Evolutionary conservation across 805 yeast species (phyloP).

Genomic region (Candida wancherniae): DNA sequence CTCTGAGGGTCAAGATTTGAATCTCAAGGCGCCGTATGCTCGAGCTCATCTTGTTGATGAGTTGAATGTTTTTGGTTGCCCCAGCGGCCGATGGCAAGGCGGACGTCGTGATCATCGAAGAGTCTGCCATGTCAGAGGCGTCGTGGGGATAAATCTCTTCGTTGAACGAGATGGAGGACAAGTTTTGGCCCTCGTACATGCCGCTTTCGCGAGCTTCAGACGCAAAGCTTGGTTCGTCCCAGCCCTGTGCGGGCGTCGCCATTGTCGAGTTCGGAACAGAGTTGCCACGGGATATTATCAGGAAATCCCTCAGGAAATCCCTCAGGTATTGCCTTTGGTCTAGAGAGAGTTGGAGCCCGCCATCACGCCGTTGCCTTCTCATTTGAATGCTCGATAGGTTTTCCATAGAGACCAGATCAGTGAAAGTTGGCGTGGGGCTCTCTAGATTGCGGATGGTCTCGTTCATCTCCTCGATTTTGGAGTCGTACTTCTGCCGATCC

Average conservation of each 20-base stretch:
- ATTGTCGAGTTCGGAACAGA: conserved; percentile 6
- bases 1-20: conserved; percentile 62
- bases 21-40: conserved; percentile 76
- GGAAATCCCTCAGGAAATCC: background rate
- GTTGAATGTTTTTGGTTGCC: conserved; percentile 43
- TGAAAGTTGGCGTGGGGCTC: conserved; percentile 4
- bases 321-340: conserved; percentile 9
- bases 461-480: conserved; percentile 22
- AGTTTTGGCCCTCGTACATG: conserved; percentile 5
- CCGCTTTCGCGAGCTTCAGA: conserved; percentile 2
- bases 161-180: conserved; percentile 35
- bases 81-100: conserved; percentile 14
- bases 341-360: conserved; percentile 16
- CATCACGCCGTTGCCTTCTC: conserved; percentile 5
- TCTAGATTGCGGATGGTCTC: conserved; percentile 14
- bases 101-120: conserved; percentile 6
- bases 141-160: conserved; percentile 22
- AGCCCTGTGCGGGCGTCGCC: conserved; percentile 7
- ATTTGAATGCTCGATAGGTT: conserved; percentile 5
- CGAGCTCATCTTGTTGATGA: conserved; percentile 69
- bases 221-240: conserved; percentile 16
- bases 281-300: no score
- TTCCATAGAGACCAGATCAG: conserved; percentile 8
- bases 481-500: conserved; percentile 26
- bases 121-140: conserved; percentile 9